Base-by-base conservation (phyloP, 176 grass and related monocot genomes). In the Thalia dealbata region DNA sequence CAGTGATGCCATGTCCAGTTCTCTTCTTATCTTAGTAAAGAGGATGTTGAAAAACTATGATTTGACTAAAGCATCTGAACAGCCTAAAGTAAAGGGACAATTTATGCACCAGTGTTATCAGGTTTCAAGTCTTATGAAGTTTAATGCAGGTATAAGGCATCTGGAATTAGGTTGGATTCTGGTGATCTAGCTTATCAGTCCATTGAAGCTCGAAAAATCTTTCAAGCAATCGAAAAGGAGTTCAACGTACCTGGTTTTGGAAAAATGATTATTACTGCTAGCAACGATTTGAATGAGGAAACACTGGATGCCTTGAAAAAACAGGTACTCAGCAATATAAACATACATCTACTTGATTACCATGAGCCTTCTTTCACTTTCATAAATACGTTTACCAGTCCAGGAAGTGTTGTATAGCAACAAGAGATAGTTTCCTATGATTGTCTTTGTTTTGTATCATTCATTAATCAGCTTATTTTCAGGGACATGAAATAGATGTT, bases 231-330 rank as follows among this genome's bases (percentile, higher is more conserved):
- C 76, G 95, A 93, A 61, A 79, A 86, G 51, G 95, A 99, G 75
- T 91, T 99, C 42, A 78, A 77, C 73, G 48, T 93, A 46, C 52
- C 81, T 41, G 58, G n/a, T 79, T 99, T 99, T 79, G 90, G 87
- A 41, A 86, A 93, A 73, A 99, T 84, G 83, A 67, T 71, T 45
- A 88, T 99, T 71, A 83, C 95, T 79, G 95, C 95, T 82, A 99
- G 95, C 68, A 99, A 99, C 81, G 95, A 99, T 44, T 77, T 99
- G 48, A 99, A 93, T 59, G 95, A 99, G 82, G 95, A 99, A 84
- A 99, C 95, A 24, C 92, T 93, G 70, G 95, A 99, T 88, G 95
- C 95, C 44, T 77, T 99, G 45, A 99, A 99, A 75, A 93, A 99
- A 68, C 90, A 97, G 87, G 93, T 92, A 90, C 81, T 48, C 11